A percentile compares a stretch with the other conserved stretches of the same genome.
These are phyloP conservation scores for Passalora sequoiae DNA, from an alignment of 2,329 filamentous ascomycete species.

Conservation along the genomic window DNA sequence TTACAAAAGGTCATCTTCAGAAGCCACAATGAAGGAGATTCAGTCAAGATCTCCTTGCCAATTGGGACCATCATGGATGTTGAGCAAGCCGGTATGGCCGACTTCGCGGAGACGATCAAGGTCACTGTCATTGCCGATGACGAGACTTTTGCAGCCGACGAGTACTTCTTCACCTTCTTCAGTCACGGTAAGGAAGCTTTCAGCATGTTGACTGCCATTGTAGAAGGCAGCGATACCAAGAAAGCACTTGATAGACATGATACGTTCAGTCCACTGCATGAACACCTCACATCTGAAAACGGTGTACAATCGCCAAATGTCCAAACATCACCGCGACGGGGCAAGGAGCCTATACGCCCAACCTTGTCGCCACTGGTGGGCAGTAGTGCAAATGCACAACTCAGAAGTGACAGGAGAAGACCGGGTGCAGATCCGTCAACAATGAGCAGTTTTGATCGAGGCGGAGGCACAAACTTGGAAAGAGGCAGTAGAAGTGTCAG, in stretches of 20 bases:
- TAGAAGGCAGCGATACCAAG: constrained; percentile 55
- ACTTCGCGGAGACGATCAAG: constrained; percentile 90
- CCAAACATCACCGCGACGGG: constrained; percentile 1
- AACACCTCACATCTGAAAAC: constrained; percentile 18
- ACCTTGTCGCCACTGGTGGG: constrained; percentile 41
- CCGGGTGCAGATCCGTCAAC: too few relatives aligned
- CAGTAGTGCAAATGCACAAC: constrained; percentile 41
- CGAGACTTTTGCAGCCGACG: constrained; percentile 91
- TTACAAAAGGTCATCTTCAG: constrained; percentile 92
- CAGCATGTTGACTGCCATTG: constrained; percentile 66
- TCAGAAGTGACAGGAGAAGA: constrained; percentile 35
- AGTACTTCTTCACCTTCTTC: constrained; percentile 98
- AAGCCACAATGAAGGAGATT: constrained; percentile 92
- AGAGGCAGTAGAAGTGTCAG: constrained; percentile 58
- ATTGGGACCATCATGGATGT: constrained; percentile 86
- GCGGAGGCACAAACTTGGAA: constrained; percentile 34
- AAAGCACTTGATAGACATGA: constrained; percentile 14
- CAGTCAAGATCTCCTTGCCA: constrained; percentile 89
- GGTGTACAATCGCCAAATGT: constrained; percentile 9
- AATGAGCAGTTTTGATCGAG: constrained; percentile 33
- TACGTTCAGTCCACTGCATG: constrained; percentile 5
- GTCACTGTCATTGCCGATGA: constrained; percentile 88
- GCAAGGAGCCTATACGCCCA: constrained; percentile 38
- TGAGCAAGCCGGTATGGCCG: constrained; percentile 83
- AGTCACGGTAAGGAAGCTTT: constrained; percentile 78